Evolutionary conservation across 225 moss, liverwort and hornwort species (phyloP), one percentile per base, ranked within the genome.

Genomic region (Climacium dendroides): DNA sequence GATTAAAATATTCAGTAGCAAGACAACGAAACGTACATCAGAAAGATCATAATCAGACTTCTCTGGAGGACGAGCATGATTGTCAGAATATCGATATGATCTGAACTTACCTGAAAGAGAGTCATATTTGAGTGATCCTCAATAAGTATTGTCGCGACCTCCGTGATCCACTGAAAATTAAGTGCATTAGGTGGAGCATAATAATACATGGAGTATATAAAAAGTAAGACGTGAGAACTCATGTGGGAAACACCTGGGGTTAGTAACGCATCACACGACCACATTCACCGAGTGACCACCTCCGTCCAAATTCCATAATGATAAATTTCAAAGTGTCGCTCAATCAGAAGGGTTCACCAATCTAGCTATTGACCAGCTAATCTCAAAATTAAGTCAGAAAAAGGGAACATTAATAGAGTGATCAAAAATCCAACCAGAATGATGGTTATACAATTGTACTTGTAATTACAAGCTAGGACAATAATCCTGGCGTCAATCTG

Each of bases 401-500:
- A 48, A 61, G 18, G 74, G 62, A 85, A 50, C 39, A 77, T 17
- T 23, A 30, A 37, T 67, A 60, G 24, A 52, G 77, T 63, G 90
- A 62, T 71, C 26, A 41, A 63, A 79, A 37, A 71, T 70, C 76
- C 83, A 63, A 89, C 62, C 76, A 52, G 80, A 76, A 71, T 75
- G 77, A 70, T 72, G 25, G 39, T 79, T 89, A 67, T 78, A 89
- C 85, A 89, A 87, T 47, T 71, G 52, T 67, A 79, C 55, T 43
- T 76, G 80, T 58, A 90, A 76, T 75, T 86, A 88, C 90, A 88
- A 85, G 87, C 81, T 8, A 83, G 83, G 88, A 80, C 57, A 86
- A 83, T 81, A 84, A 80, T 84, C 83, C 88, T 87, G 52, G 87
- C 81, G 84, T 84, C 74, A 88, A 88, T 88, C 90, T 92, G 86